Base-by-base conservation (phyloP, 1,284 basidiomycete genomes). In the Agaricales sp. region DNA sequence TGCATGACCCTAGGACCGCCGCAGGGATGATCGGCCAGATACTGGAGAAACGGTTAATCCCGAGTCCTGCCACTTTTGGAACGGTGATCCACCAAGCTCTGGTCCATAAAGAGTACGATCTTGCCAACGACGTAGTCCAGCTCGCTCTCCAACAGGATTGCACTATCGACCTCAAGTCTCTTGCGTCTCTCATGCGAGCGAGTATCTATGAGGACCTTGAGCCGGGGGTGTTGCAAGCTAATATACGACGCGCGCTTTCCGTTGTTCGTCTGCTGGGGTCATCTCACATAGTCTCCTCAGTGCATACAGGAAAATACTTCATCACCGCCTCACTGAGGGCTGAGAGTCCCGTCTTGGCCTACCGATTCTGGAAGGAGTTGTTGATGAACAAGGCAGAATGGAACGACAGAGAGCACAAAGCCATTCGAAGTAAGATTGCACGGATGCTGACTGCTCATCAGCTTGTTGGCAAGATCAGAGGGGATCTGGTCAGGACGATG, bases 71-170 rank as follows among this genome's bases (percentile, higher is more conserved):
- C 30, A 73, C 76, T 43, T 78, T 74, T 60, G 79, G 78, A 21
- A 81, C 78, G 0, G 68, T 82, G 44, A 63, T 85, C 48, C 76
- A 82, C 53, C 67, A 70, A 50, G 80, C 81, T 11, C 59, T 75
- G 26, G 51, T 62, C 16, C 67, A 71, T 37, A 63, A 65, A 23
- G 70, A 84, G 51, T 50, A 58, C 37, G 59, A 62, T 39, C 60
- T 82, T 20, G 75, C 74, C 20, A 50, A 59, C n/a, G 55, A 65
- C 24, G 62, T 82, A 54, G 60, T 77, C 30, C 54, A 55, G 24
- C 66, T 61, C 39, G 68, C 74, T 35, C 62, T 61, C 19, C 54
- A 61, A 41, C 54, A 64, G 13, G 64, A 67, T 2, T 55, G 52
- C 16, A 54, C 62, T 22, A 57, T 81, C 20, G 69, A 69, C 21